A percentile compares a stretch with the other conserved stretches of the same genome.
Conservation (phyloP, 805 yeast genomes). For the Yamadazyma scolyti region DNA sequence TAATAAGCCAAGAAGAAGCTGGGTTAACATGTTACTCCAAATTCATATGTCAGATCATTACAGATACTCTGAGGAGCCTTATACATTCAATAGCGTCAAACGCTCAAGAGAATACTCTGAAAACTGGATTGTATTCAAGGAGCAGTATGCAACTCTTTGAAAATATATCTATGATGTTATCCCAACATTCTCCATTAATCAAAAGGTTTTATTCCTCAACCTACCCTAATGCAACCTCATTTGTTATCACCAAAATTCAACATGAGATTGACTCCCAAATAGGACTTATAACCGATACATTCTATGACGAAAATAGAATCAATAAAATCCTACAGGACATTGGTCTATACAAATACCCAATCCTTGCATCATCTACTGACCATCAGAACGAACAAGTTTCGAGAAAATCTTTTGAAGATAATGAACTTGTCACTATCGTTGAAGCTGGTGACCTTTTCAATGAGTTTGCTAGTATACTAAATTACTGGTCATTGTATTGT, state of each 20-base stretch:
- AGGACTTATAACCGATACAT: conserved; percentile 82
- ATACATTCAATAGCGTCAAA: conserved; percentile 39
- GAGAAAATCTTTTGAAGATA: conserved; percentile 19
- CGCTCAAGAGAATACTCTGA: conserved; percentile 15
- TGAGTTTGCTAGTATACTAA: conserved; percentile 74
- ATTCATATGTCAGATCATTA: conserved; percentile 81
- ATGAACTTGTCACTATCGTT: conserved; percentile 47
- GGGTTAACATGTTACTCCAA: conserved; percentile 82
- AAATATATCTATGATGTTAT: conserved; percentile 76
- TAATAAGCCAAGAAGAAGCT: conserved; percentile 63
- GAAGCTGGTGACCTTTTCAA: conserved; percentile 62
- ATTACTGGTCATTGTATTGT: conserved; percentile 80
- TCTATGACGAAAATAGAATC: conserved; percentile 67
- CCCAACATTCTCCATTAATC: conserved; percentile 82
- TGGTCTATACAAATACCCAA: conserved; percentile 41
- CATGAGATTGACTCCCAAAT: conserved; percentile 91
- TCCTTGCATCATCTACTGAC: conserved; percentile 14
- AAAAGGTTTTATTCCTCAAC: conserved; percentile 53
- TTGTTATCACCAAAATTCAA: conserved; percentile 72
- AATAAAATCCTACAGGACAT: conserved; percentile 55
- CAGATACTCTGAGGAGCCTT: conserved; percentile 70
- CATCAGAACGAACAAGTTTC: conserved; percentile 3
- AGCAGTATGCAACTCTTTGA: conserved; percentile 71
- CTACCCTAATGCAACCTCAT: conserved; percentile 58
- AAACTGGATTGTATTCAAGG: conserved; percentile 54